A percentile compares a stretch with the other conserved stretches of the same genome.
These are phyloP conservation scores for Kluyveromyces siamensis DNA, from an alignment of 805 yeast genomes.

Conservation along the genomic window DNA sequence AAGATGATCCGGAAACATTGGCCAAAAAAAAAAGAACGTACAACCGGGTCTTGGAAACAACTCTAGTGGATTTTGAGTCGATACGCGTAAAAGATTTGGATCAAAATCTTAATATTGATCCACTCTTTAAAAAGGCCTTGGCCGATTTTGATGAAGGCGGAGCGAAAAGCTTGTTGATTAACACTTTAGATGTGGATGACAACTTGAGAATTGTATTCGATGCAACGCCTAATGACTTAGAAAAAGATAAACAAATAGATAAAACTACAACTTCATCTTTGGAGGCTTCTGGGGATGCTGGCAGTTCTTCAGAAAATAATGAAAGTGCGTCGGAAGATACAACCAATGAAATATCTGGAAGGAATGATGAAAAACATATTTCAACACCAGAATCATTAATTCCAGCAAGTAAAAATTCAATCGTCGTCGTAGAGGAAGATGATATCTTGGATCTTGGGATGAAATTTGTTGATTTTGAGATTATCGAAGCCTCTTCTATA, in stretches of 20 bases:
- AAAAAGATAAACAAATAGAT: conserved; percentile 5
- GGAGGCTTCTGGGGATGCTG: not conserved
- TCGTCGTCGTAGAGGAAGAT: conserved; percentile 15
- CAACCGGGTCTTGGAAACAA: conserved; percentile 32
- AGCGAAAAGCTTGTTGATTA: conserved; percentile 57
- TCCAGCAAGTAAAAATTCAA: not conserved
- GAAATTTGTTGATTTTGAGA: conserved; percentile 23
- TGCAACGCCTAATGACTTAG: conserved; percentile 32
- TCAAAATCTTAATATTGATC: conserved; percentile 60
- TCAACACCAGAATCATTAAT: conserved; percentile 1
- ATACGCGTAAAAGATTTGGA: conserved; percentile 49
- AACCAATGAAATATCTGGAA: not conserved
- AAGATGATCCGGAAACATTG: conserved; percentile 18
- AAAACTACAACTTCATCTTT: not conserved
- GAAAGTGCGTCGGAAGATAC: not conserved
- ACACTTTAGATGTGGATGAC: conserved; percentile 47
- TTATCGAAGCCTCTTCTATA: conserved; percentile 32
- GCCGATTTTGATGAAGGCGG: conserved; percentile 82
- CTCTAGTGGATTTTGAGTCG: conserved; percentile 42
- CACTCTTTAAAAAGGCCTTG: conserved; percentile 63
- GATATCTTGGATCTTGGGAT: conserved; percentile 28
- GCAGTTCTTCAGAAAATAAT: conserved; percentile 5
- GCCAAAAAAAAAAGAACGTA: conserved; percentile 20
- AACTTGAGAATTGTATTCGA: conserved; percentile 57
- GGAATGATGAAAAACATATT: not conserved